Conservation (phyloP, 805 yeast species). For the Sugiyamaella qingdaonensis region DNA sequence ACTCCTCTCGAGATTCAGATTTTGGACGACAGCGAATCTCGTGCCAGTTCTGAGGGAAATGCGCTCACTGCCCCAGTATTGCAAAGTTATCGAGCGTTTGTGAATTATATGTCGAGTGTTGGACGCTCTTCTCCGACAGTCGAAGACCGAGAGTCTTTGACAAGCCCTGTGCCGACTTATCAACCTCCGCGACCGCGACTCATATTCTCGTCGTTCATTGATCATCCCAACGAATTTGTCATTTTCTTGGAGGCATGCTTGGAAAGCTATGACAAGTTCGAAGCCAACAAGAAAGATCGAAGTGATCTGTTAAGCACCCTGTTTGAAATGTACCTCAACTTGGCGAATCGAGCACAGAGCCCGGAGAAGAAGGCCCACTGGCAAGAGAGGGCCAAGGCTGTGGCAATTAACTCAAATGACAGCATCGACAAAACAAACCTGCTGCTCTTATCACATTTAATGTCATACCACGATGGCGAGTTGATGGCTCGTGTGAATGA, state of each 20-base stretch:
- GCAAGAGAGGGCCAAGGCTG: conserved; percentile 57
- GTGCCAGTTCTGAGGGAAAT: neutral
- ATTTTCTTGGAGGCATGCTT: conserved; percentile 89
- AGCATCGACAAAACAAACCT: conserved; percentile 54
- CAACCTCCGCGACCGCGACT: conserved; percentile 88
- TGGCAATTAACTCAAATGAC: conserved; percentile 46
- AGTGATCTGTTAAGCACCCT: conserved; percentile 71
- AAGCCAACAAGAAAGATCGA: conserved; percentile 65
- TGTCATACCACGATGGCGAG: conserved; percentile 30
- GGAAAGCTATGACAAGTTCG: conserved; percentile 70
- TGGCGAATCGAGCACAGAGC: conserved; percentile 39
- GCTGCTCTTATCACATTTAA: conserved; percentile 53
- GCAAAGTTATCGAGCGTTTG: conserved; percentile 55
- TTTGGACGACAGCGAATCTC: neutral
- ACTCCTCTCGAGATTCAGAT: conserved; percentile 3
- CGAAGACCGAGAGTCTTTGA: neutral
- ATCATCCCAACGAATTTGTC: conserved; percentile 83
- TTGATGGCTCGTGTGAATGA: conserved; percentile 26
- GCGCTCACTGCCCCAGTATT: conserved; percentile 32
- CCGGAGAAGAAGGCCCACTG: conserved; percentile 42
- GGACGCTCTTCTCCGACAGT: conserved; percentile 20
- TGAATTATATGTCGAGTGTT: conserved; percentile 44
- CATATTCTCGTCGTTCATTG: conserved; percentile 81
- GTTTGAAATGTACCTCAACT: conserved; percentile 71
- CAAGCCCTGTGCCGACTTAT: conserved; percentile 52